Percentiles rank a stretch among this genome's conserved stretches.
These are phyloP conservation scores for Sclerotinia spermophila DNA, from an alignment of 2,329 filamentous ascomycete genomes.

Conservation along the genomic window DNA sequence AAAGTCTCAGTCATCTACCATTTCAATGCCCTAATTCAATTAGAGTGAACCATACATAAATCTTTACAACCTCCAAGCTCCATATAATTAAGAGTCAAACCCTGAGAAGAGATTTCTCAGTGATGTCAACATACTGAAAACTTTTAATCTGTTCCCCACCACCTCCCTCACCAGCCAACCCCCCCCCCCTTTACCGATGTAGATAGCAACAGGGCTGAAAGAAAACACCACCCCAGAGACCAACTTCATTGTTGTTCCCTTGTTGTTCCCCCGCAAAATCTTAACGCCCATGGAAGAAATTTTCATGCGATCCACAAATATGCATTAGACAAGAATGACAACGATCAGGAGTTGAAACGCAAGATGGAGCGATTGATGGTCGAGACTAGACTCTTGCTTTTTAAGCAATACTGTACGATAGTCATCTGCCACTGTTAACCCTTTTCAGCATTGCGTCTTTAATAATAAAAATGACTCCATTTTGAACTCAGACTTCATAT, in stretches of 20 bases:
- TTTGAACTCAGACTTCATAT: background rate
- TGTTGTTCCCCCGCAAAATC: conserved; percentile 13
- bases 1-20: background rate
- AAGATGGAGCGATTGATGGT: background rate
- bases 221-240: too few relatives aligned
- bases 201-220: conserved; percentile 13
- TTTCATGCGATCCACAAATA: conserved; percentile 12
- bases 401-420: background rate
- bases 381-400: conserved; percentile 4
- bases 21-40: background rate
- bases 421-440: conserved; percentile 10
- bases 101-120: conserved; percentile 1
- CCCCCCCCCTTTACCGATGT: background rate
- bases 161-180: background rate
- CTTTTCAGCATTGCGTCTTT: background rate
- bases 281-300: conserved; percentile 6
- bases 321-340: conserved; percentile 3
- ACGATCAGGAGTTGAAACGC: conserved; percentile 9
- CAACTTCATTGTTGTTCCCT: background rate
- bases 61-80: background rate
- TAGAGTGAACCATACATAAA: background rate
- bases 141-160: conserved; percentile 8
- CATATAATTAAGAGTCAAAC: background rate
- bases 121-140: conserved; percentile 13
- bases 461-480: background rate